phyloP scores from a whole-genome alignment of 2,329 filamentous ascomycete species.

The Colletotrichum musicola region DNA sequence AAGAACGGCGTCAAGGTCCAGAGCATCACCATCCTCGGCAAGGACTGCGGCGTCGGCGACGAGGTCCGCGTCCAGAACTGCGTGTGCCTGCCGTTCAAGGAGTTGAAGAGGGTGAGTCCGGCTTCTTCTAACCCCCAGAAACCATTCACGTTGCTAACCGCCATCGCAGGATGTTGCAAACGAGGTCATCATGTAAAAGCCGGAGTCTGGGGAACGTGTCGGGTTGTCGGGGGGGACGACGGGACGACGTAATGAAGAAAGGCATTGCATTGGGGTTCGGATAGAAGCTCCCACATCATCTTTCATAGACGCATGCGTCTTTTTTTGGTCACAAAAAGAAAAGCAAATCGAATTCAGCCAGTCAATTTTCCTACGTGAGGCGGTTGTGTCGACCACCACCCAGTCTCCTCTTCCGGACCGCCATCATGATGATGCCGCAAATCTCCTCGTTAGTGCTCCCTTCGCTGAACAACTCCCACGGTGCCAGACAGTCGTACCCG shows the following conservation, averaged over 20 bases:
- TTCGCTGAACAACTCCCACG: not conserved
- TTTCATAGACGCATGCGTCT: constrained; percentile 39
- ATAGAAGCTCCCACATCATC: constrained; percentile 30
- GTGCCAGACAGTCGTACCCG: not conserved
- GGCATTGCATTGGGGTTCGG: constrained; percentile 30
- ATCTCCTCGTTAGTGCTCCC: not conserved
- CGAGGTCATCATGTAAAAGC: constrained; percentile 90
- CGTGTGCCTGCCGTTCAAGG: constrained; percentile 97
- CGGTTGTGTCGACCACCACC: too few species aligned
- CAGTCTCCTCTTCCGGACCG: not conserved
- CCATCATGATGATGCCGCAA: not conserved
- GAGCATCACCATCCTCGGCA: constrained; percentile 96
- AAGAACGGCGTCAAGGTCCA: constrained; percentile 99
- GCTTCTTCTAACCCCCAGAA: not conserved
- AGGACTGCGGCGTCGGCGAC: constrained; percentile 94
- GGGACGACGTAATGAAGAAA: constrained; percentile 36
- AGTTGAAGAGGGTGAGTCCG: constrained; percentile 87
- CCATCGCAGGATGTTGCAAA: constrained; percentile 80
- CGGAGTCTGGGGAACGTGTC: not conserved
- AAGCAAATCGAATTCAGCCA: constrained; percentile 38
- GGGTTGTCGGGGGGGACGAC: not conserved
- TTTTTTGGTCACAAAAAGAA: constrained; percentile 28
- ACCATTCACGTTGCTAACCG: constrained; percentile 43
- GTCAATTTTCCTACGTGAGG: constrained; percentile 11
- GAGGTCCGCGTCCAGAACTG: constrained; percentile 98